These are phyloP conservation scores for Pseudovirgaria hyperparasitica DNA, from an alignment of 2,329 filamentous ascomycete species.

Conservation along the genomic window DNA sequence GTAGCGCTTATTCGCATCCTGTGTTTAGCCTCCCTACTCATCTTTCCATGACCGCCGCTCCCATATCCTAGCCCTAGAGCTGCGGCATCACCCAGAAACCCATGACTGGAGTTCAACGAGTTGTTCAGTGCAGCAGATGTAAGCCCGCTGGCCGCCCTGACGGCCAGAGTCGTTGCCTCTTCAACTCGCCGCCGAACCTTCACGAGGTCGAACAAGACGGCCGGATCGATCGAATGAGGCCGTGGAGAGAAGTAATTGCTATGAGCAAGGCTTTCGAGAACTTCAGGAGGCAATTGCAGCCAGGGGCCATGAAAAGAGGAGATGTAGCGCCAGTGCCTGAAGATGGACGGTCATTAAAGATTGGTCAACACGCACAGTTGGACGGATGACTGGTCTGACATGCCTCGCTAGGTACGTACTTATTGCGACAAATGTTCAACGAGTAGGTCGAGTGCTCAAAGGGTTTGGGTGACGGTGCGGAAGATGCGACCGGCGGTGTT, in stretches of 20 bases:
- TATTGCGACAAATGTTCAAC: conserved; percentile 30
- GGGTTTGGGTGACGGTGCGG: conserved; percentile 3
- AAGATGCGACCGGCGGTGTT: background rate
- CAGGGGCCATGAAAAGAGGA: conserved; percentile 74
- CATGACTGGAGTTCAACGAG: conserved; percentile 37
- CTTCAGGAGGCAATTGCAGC: conserved; percentile 66
- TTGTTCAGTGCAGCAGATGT: conserved; percentile 51
- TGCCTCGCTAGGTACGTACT: conserved; percentile 23
- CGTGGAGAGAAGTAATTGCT: conserved; percentile 67
- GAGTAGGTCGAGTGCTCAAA: conserved; percentile 17
- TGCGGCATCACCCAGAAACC: conserved; percentile 37
- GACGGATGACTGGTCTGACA: conserved; percentile 10
- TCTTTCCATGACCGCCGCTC: conserved; percentile 46
- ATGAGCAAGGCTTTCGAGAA: conserved; percentile 66
- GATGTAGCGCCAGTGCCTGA: conserved; percentile 74
- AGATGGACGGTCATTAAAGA: conserved; percentile 2
- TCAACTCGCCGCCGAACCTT: conserved; percentile 73
- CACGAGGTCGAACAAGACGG: conserved; percentile 70
- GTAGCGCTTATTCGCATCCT: conserved; percentile 71
- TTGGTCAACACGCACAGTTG: conserved; percentile 2
- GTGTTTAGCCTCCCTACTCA: conserved; percentile 65
- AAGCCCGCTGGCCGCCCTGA: conserved; percentile 63
- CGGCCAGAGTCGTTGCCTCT: conserved; percentile 64
- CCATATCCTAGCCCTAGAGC: conserved; percentile 45
- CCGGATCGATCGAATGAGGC: conserved; percentile 65